Base-by-base conservation (phyloP, 1,284 basidiomycete species). In the Malassezia yamatoensis region DNA sequence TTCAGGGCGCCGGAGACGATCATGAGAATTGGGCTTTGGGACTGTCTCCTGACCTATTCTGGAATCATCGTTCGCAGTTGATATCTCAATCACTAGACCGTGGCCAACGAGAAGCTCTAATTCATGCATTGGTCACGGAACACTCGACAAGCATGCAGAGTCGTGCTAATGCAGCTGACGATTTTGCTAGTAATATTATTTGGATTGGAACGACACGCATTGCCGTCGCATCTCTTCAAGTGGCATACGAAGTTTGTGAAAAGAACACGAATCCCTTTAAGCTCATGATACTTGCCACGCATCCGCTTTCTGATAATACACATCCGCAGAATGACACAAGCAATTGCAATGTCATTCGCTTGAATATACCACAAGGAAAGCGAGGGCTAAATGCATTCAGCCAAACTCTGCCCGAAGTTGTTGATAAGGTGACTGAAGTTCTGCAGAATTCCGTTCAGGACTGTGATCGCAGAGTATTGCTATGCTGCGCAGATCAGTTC, bases 1-100 rank as follows among this genome's bases (percentile, higher is more conserved):
- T 91, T 8, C 88, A 91, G 74, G 89, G 89, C 2, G 86, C 86
- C 0, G 88, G 88, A 0, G 88, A 90, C 66, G 88, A 90, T 66
- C 87, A 90, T 66, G 88, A 90, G 70, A 77, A 85, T 8, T 90
- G 88, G 88, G 82, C 85, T 1, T 63, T 85, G 80, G 87, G 86
- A 1, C 76, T 90, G 51, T 85, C 83, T 0, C 86, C 89, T 0
- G 65, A 76, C 9, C 57, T 84, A 11, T 90, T 85, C 68, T 91
- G 89, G 89, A 63, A 65, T 34, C 75, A 86, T 64, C 76, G 77
- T 20, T 65, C 77, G 0, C 59, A 64, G 12, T 77, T 90, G n/a
- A 74, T 88, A 12, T 43, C 66, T 0, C 63, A 74, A 76, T 7
- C 67, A 5, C 46, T 42, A 13, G 18, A 24, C 32, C 78, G 84